A percentile compares a stretch with the other conserved stretches of the same genome.
Evolutionary conservation across 495 filamentous ascomycete species (phyloP).

Genomic region (Endocarpon pusillum): DNA sequence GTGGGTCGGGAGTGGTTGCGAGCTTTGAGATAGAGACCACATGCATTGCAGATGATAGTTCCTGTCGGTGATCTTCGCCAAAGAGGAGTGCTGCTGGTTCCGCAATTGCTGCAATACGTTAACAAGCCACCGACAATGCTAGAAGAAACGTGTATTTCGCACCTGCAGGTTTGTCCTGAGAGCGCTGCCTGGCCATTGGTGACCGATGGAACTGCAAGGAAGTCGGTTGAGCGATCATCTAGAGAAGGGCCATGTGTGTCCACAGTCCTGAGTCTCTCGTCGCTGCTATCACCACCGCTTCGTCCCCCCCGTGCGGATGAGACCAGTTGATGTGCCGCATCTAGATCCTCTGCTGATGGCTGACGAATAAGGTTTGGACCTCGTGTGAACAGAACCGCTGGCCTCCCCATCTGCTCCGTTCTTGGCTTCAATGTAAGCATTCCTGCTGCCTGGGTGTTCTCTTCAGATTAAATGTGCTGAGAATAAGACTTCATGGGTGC

Average conservation of each 20-base stretch:
- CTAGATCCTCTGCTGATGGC: constrained; percentile 28
- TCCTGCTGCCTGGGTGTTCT: background rate
- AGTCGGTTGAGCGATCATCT: too few relatives aligned
- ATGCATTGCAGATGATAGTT: constrained; percentile 94
- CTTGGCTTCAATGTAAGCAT: background rate
- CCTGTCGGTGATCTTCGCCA: constrained; percentile 90
- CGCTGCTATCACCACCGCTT: constrained; percentile 3
- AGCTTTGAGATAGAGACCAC: constrained; percentile 86
- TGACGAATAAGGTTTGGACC: constrained; percentile 21
- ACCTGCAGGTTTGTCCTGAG: constrained; percentile 38
- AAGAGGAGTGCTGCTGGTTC: constrained; percentile 79
- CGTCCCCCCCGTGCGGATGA: constrained; percentile 23
- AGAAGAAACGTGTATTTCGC: constrained; percentile 6
- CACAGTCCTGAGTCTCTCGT: constrained; percentile 10
- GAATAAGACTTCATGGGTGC: background rate
- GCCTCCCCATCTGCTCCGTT: constrained; percentile 22
- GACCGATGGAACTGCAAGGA: too few relatives aligned
- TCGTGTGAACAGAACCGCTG: constrained; percentile 21
- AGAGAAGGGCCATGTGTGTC: constrained; percentile 19
- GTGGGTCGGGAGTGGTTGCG: constrained; percentile 79
- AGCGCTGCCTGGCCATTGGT: too few relatives aligned
- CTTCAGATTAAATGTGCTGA: background rate
- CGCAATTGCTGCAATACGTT: constrained; percentile 59
- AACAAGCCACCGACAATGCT: constrained; percentile 6
- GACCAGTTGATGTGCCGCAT: constrained; percentile 30